Evolutionary conservation across 169 alveolate genomes (phyloP).

Genomic region (Theileria sp.): DNA sequence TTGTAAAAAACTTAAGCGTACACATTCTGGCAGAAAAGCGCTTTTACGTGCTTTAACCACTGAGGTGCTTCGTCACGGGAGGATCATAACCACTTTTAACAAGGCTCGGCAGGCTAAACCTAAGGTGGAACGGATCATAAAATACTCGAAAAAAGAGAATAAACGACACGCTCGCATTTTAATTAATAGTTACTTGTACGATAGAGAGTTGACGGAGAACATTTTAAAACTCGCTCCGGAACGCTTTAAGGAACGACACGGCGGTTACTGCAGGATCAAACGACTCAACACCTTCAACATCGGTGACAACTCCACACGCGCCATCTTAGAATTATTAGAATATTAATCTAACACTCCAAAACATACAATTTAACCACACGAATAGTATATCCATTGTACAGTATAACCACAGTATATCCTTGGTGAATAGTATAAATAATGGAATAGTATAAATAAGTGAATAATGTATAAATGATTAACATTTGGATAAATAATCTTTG

Average conservation of each 20-base stretch:
- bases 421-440: no score
- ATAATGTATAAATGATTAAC: neutral
- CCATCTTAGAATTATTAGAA: conserved; percentile 62
- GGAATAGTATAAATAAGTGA: no score
- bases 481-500: conserved; percentile 31
- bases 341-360: neutral
- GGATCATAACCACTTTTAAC: conserved; percentile 73
- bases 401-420: no score
- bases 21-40: conserved; percentile 73
- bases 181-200: conserved; percentile 72
- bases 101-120: conserved; percentile 77
- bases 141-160: conserved; percentile 70
- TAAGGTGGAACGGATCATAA: conserved; percentile 74
- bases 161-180: conserved; percentile 64
- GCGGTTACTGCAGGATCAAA: conserved; percentile 73
- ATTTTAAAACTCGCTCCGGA: conserved; percentile 71
- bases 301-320: conserved; percentile 70
- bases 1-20: conserved; percentile 63
- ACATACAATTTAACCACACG: neutral
- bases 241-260: conserved; percentile 72
- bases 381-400: no score
- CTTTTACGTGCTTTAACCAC: conserved; percentile 76
- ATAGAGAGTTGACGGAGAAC: conserved; percentile 70
- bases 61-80: conserved; percentile 74
- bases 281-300: conserved; percentile 64